Percentiles rank a stretch among this genome's conserved stretches.
Evolutionary conservation across 768 basidiomycete species (phyloP).

Genomic region (Xanthoconium stramineum): DNA sequence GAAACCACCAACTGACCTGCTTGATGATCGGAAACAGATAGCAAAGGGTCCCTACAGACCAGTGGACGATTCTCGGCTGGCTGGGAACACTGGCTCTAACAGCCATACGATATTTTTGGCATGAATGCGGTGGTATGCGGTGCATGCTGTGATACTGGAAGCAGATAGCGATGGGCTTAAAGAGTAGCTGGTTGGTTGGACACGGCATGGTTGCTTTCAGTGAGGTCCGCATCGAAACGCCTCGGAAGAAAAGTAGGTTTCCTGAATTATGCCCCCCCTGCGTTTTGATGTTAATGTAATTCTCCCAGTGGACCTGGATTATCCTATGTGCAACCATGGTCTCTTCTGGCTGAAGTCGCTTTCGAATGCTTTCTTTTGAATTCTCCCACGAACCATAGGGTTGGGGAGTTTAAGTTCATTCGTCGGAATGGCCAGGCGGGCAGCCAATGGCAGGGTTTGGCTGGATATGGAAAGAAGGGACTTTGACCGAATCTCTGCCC

Average conservation of each 20-base stretch:
- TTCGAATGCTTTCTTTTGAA: not conserved
- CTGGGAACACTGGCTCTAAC: not conserved
- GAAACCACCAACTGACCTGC: not conserved
- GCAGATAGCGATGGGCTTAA: not conserved
- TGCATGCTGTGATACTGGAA: conserved; percentile 16
- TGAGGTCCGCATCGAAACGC: not conserved
- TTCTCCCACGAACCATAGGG: conserved; percentile 10
- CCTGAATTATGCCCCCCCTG: not conserved
- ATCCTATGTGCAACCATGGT: not conserved
- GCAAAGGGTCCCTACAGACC: not conserved
- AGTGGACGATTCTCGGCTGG: not conserved
- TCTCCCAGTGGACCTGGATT: not conserved
- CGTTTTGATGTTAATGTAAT: not conserved
- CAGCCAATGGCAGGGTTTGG: conserved; percentile 4
- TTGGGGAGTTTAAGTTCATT: not conserved
- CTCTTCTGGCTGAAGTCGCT: not conserved
- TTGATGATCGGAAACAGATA: not conserved
- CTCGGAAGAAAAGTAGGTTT: conserved; percentile 1
- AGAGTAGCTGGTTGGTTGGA: not conserved
- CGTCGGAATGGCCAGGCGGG: not conserved
- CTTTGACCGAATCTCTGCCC: not conserved
- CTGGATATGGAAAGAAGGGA: not conserved
- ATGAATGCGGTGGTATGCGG: conserved; percentile 10
- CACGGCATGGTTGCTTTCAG: not conserved
- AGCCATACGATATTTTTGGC: conserved; percentile 3